Conservation (phyloP, 306 rosid species). For the Mucuna pruriens region DNA sequence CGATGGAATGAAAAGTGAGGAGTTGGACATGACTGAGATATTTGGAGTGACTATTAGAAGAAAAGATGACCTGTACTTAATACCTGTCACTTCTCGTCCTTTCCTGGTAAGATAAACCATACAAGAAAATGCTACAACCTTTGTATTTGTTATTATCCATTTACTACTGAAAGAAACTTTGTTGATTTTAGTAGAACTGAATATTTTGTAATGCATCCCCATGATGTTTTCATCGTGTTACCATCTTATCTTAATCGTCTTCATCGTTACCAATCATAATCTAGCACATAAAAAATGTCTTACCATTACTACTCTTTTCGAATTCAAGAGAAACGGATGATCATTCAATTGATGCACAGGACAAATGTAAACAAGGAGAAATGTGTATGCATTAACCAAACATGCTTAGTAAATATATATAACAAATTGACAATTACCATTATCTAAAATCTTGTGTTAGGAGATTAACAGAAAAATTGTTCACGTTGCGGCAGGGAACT, state of each 20-base stretch:
- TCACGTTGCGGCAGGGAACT: neutral
- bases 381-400: neutral
- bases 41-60: neutral
- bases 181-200: neutral
- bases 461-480: neutral
- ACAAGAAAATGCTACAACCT: neutral
- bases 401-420: too few species aligned
- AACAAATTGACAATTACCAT: neutral
- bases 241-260: neutral
- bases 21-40: neutral
- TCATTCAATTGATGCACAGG: neutral
- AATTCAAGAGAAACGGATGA: neutral
- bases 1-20: neutral
- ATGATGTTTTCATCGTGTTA: neutral
- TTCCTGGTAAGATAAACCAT: neutral
- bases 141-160: neutral
- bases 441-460: neutral
- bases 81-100: neutral
- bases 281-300: neutral
- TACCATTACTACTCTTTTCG: neutral
- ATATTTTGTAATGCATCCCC: neutral
- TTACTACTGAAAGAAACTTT: neutral
- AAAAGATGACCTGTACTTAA: conserved; percentile 13
- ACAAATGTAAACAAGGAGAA: too few species aligned
- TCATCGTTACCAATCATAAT: neutral